Evolutionary conservation across 768 basidiomycete species (phyloP).

Genomic region (Leucosporidium creatinivorum): DNA sequence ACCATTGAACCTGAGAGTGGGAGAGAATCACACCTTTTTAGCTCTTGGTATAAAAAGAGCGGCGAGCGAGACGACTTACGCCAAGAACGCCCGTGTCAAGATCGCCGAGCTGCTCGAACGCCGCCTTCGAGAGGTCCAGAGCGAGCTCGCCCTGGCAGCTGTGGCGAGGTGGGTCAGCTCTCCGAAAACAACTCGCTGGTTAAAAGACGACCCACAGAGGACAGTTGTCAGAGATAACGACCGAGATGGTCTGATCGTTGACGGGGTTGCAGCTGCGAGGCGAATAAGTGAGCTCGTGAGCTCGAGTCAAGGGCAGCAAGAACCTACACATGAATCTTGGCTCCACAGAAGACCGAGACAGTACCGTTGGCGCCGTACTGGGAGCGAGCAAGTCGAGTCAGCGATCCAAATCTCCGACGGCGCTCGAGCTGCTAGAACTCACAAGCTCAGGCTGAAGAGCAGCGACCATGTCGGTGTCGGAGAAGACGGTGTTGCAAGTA

Average conservation of each 20-base stretch:
- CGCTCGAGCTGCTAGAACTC: neutral
- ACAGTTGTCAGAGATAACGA: neutral
- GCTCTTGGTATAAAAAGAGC: no score
- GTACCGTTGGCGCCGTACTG: slow-evolving; percentile 2
- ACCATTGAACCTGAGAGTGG: no score
- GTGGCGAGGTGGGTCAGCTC: neutral
- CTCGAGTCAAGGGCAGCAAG: neutral
- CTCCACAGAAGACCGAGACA: neutral
- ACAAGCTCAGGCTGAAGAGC: slow-evolving; percentile 3
- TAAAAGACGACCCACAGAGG: neutral
- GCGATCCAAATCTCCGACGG: no score
- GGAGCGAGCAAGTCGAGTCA: neutral
- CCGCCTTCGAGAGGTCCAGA: neutral
- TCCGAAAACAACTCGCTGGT: no score
- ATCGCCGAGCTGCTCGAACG: neutral
- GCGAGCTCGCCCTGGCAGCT: slow-evolving; percentile 4
- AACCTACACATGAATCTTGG: neutral
- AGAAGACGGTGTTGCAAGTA: neutral
- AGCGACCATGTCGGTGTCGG: slow-evolving; percentile 3
- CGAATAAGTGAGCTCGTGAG: neutral
- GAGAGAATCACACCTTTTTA: no score
- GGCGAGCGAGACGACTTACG: no score
- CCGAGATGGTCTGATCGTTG: neutral
- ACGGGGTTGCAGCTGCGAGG: neutral
- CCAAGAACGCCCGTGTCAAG: neutral